These are phyloP conservation scores for Ganoderma leucocontextum DNA, from an alignment of 1,284 basidiomycete species.

Conservation along the genomic window DNA sequence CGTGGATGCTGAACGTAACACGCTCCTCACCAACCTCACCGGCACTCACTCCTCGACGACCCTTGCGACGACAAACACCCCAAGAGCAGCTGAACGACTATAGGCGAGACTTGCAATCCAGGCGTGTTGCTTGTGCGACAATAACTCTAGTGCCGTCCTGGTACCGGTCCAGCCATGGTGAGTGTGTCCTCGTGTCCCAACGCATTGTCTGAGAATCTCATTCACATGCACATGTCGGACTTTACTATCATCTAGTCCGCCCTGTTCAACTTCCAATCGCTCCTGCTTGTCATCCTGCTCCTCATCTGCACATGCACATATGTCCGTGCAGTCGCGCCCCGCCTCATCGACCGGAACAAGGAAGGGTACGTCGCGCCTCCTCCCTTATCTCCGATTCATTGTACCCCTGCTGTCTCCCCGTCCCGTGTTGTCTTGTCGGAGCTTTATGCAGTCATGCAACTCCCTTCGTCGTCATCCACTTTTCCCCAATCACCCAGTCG, in stretches of 20 bases:
- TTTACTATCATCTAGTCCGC: constrained; percentile 73
- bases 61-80: not conserved
- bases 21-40: not conserved
- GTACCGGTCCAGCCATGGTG: not conserved
- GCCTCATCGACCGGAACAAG: constrained; percentile 93
- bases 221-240: not conserved
- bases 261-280: constrained; percentile 97
- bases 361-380: constrained; percentile 75
- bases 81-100: not conserved
- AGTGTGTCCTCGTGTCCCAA: not conserved
- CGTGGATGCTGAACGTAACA: not conserved
- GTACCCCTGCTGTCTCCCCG: not conserved
- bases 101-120: not conserved
- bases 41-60: not conserved
- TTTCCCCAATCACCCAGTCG: not conserved
- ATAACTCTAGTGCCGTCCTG: not conserved
- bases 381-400: constrained; percentile 8
- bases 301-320: constrained; percentile 98
- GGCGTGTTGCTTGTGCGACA: not conserved
- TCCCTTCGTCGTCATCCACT: not conserved
- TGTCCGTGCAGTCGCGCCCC: constrained; percentile 88
- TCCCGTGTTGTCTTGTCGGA: not conserved
- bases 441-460: not conserved
- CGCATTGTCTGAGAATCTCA: not conserved
- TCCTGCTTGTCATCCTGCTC: constrained; percentile 92